phyloP scores from a whole-genome alignment of 2,329 filamentous ascomycete species.

The Macrophomina tecta region DNA sequence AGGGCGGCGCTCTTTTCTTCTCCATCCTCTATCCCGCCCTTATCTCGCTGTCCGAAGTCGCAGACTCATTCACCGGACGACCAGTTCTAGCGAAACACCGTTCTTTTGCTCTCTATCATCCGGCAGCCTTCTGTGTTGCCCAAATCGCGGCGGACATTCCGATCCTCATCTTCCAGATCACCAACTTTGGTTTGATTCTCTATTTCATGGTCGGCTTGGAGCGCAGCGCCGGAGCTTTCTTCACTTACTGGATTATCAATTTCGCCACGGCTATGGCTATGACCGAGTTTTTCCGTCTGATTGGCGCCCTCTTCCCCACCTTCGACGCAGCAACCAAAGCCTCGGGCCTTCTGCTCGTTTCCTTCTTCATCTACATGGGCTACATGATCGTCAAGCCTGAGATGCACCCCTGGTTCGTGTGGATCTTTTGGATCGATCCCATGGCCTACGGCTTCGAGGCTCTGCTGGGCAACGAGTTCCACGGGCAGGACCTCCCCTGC shows the following conservation, averaged over 20 bases:
- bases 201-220: conserved; percentile 87
- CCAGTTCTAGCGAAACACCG: conserved; percentile 89
- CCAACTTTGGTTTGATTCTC: conserved; percentile 77
- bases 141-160: conserved; percentile 88
- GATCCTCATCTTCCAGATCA: conserved; percentile 73
- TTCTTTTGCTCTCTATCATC: conserved; percentile 86
- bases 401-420: conserved; percentile 54
- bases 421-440: conserved; percentile 73
- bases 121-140: conserved; percentile 80
- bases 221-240: conserved; percentile 75
- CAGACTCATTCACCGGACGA: conserved; percentile 75
- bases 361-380: conserved; percentile 70
- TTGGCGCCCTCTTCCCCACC: conserved; percentile 76
- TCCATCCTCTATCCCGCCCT: conserved; percentile 66
- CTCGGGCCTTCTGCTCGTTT: conserved; percentile 37
- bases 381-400: conserved; percentile 71
- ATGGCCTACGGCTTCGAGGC: conserved; percentile 80
- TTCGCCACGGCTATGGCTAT: conserved; percentile 69
- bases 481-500: neutral
- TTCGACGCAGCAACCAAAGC: conserved; percentile 60
- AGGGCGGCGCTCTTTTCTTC: conserved; percentile 65
- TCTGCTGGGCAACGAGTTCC: conserved; percentile 75
- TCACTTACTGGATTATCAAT: conserved; percentile 79
- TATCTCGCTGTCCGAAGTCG: conserved; percentile 58
- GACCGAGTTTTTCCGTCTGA: conserved; percentile 82